Percentiles rank a stretch among this genome's conserved stretches.
phyloP scores from a whole-genome alignment of 768 basidiomycete genomes.

The Boletus rufocinnamomeus region DNA sequence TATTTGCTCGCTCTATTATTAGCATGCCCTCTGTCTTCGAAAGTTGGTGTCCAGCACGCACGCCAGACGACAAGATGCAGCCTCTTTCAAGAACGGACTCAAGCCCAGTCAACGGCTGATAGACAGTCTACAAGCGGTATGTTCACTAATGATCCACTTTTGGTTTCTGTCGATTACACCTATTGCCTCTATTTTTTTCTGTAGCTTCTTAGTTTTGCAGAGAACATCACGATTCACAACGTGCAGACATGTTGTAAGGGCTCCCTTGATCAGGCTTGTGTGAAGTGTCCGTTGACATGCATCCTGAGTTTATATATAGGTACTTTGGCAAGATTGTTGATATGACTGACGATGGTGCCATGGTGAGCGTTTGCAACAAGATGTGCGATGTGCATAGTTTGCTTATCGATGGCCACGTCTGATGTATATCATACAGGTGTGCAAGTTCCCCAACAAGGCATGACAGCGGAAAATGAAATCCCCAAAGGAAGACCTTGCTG shows the following conservation, averaged over 20 bases:
- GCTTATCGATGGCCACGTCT: not conserved
- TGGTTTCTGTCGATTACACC: constrained; percentile 23
- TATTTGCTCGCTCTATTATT: not conserved
- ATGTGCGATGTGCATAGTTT: constrained; percentile 75
- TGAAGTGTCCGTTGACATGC: not conserved
- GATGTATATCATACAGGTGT: constrained; percentile 52
- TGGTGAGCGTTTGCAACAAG: constrained; percentile 58
- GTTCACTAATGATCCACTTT: constrained; percentile 13
- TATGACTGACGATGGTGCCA: constrained; percentile 41
- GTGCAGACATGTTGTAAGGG: constrained; percentile 73
- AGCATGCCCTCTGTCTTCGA: constrained; percentile 63
- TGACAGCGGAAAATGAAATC: constrained; percentile 49
- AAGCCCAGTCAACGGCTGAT: constrained; percentile 67
- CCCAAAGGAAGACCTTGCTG: constrained; percentile 41
- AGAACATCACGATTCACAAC: constrained; percentile 52
- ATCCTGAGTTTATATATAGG: constrained; percentile 63
- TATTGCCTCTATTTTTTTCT: not conserved
- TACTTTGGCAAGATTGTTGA: constrained; percentile 79
- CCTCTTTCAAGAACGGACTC: constrained; percentile 49
- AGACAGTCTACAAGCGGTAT: constrained; percentile 63
- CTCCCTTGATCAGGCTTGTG: not conserved
- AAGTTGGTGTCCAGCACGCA: constrained; percentile 51
- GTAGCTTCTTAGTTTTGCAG: constrained; percentile 56
- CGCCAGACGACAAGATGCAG: constrained; percentile 44
- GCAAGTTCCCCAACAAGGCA: constrained; percentile 75